Evolutionary conservation across 2,329 filamentous ascomycete species (phyloP).

Genomic region (Xylariaceae sp.): DNA sequence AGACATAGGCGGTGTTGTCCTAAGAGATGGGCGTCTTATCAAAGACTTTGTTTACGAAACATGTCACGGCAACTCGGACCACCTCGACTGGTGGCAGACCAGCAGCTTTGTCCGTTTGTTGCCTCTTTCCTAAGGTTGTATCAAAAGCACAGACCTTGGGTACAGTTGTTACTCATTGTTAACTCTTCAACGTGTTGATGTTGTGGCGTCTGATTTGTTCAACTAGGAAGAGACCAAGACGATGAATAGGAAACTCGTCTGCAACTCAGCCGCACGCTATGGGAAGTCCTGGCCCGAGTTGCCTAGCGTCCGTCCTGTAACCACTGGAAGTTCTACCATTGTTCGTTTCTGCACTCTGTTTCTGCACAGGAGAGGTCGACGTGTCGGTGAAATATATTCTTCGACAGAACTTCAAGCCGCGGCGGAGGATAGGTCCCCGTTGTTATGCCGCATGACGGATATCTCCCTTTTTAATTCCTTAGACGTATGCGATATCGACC

Average conservation of each 20-base stretch:
- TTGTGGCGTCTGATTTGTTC: background rate
- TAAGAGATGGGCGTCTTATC: no score
- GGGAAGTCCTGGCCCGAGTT: background rate
- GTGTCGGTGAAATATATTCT: background rate
- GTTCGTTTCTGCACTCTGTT: background rate
- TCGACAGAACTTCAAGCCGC: constrained; percentile 2
- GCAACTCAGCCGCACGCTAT: background rate
- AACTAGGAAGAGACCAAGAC: background rate
- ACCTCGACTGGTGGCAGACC: no score
- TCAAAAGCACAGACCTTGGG: no score
- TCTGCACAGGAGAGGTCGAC: background rate
- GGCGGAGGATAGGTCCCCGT: background rate
- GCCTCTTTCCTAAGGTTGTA: no score
- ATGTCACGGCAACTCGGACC: no score
- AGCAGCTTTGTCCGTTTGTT: no score
- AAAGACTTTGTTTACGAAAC: no score
- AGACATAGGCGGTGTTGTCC: no score
- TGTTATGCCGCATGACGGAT: background rate
- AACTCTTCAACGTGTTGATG: background rate
- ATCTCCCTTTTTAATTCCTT: background rate
- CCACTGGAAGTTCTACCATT: background rate
- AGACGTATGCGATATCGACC: background rate
- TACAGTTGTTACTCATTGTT: no score
- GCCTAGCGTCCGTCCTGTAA: background rate
- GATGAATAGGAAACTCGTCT: background rate